These are phyloP conservation scores for Penicillium riverlandense DNA, from an alignment of 495 filamentous ascomycete genomes.

Conservation along the genomic window DNA sequence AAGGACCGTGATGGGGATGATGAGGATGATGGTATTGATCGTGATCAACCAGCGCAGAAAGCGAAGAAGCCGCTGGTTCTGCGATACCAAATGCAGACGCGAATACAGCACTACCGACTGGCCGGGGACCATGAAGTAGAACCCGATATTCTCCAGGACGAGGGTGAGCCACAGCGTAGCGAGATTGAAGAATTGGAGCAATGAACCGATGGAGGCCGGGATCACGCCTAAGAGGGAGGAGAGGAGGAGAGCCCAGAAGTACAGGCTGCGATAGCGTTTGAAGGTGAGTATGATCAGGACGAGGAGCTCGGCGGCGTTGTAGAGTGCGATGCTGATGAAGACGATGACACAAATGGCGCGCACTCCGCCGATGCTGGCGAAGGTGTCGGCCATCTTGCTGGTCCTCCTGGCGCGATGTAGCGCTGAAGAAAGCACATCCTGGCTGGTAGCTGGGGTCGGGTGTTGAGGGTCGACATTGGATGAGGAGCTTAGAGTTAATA, in stretches of 20 bases:
- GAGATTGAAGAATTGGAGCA: constrained; percentile 35
- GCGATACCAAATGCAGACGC: constrained; percentile 38
- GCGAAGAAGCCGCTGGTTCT: constrained; percentile 26
- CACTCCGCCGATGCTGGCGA: no score
- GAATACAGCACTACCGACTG: constrained; percentile 46
- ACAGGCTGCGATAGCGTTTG: constrained; percentile 37
- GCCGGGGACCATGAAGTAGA: constrained; percentile 41
- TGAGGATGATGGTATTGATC: constrained; percentile 27
- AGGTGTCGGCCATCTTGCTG: not conserved
- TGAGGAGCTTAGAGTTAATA: no score
- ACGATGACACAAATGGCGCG: constrained; percentile 23
- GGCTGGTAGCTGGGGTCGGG: no score
- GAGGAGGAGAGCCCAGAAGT: constrained; percentile 43
- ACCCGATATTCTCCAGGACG: constrained; percentile 39
- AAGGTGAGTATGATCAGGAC: constrained; percentile 41
- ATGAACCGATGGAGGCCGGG: constrained; percentile 37
- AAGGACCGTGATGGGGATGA: constrained; percentile 37
- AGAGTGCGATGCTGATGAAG: constrained; percentile 38
- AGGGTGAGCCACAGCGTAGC: constrained; percentile 23
- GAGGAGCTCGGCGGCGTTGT: constrained; percentile 40
- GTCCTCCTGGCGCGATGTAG: not conserved
- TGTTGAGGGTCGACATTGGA: no score
- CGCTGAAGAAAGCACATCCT: no score
- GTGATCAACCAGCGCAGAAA: constrained; percentile 36
- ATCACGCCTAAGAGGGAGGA: constrained; percentile 33